Conservation (phyloP, 352 stramenopile species). For the Pythium apleroticum region DNA sequence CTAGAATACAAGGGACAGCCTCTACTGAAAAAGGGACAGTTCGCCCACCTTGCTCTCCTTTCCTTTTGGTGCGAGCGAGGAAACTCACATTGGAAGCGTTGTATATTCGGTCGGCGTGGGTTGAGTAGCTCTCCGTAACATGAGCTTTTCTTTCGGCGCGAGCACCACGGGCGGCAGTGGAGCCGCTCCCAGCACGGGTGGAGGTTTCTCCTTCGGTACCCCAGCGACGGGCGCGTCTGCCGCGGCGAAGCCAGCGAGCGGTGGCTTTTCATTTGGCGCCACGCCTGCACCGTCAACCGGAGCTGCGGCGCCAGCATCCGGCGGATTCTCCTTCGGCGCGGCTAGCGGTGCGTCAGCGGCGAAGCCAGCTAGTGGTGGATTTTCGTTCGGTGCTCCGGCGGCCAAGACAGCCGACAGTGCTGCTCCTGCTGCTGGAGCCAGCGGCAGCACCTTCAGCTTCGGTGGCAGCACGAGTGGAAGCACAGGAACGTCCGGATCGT, state of each 20-base stretch:
- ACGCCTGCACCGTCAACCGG: conserved; percentile 5
- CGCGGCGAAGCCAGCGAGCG: conserved; percentile 12
- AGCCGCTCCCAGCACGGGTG: background rate
- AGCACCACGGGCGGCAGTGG: conserved; percentile 11
- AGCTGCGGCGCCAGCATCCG: conserved; percentile 19
- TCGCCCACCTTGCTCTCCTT: conserved; percentile 14
- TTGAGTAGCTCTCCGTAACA: conserved; percentile 19
- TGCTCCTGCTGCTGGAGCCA: conserved; percentile 16
- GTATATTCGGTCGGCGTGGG: background rate
- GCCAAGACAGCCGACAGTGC: conserved; percentile 23
- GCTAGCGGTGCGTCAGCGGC: conserved; percentile 9
- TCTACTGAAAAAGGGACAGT: conserved; percentile 3
- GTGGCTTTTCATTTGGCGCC: conserved; percentile 15
- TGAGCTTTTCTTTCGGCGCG: conserved; percentile 37
- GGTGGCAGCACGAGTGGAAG: background rate
- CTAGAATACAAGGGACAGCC: background rate
- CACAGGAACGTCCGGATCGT: conserved; percentile 7
- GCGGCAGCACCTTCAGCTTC: conserved; percentile 14
- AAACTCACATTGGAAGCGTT: conserved; percentile 25
- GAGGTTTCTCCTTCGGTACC: conserved; percentile 29
- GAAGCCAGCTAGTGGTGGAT: conserved; percentile 32
- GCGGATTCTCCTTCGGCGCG: conserved; percentile 44
- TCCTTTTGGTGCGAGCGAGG: conserved; percentile 6
- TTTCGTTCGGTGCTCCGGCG: conserved; percentile 40
- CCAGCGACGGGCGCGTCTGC: conserved; percentile 3